These are phyloP conservation scores for Thuja plicata DNA, from an alignment of 83 land plant species.

Conservation along the genomic window DNA sequence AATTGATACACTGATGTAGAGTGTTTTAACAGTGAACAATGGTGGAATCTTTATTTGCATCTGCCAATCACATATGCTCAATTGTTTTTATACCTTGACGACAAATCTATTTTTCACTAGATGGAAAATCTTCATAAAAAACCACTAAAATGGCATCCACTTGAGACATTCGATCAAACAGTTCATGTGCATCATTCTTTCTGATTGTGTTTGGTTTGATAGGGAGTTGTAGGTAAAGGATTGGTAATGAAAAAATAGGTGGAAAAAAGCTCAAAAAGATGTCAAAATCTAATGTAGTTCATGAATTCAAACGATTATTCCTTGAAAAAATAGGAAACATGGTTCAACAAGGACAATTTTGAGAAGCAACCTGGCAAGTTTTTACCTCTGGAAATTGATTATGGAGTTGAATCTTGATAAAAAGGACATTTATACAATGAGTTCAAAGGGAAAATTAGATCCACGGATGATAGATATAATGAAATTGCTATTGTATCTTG, in stretches of 20 bases:
- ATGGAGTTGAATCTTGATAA: conserved; percentile 68
- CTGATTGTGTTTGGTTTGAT: too few species aligned
- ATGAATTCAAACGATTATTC: conserved; percentile 85
- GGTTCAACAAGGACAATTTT: conserved; percentile 65
- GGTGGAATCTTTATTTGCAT: too few species aligned
- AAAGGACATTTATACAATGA: conserved; percentile 31
- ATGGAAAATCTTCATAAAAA: too few species aligned
- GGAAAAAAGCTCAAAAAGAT: conserved; percentile 80
- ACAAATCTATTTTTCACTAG: too few species aligned
- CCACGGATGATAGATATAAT: conserved; percentile 67
- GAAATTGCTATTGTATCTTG: conserved; percentile 91
- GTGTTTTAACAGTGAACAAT: too few species aligned
- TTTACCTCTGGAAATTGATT: conserved; percentile 95
- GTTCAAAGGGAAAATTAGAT: conserved; percentile 58
- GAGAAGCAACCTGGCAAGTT: conserved; percentile 86
- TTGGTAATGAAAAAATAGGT: conserved; percentile 84
- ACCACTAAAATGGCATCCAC: too few species aligned
- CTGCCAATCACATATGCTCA: too few species aligned
- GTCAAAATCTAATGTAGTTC: conserved; percentile 67
- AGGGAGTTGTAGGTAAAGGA: too few species aligned
- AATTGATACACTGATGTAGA: too few species aligned
- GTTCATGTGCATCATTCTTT: too few species aligned
- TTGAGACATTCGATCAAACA: too few species aligned
- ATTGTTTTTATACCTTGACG: too few species aligned
- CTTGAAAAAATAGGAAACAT: conserved; percentile 93